Evolutionary conservation across 2,329 filamentous ascomycete species (phyloP).

Genomic region (Penicillium aurantiogriseum): DNA sequence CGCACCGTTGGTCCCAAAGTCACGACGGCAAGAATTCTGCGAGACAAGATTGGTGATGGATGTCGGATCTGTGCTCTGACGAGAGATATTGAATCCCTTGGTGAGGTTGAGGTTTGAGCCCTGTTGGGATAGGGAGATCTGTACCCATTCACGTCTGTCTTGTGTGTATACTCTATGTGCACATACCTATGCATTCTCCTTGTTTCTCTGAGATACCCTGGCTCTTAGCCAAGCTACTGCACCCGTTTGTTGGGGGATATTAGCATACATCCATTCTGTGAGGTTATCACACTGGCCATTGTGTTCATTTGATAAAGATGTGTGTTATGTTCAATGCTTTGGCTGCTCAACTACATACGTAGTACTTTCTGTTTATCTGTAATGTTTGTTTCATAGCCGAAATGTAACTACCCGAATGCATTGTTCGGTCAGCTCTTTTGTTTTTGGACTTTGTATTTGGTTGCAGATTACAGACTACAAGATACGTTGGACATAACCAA

Average conservation of each 20-base stretch:
- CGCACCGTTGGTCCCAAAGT: slow-evolving; percentile 79
- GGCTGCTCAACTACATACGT: neutral
- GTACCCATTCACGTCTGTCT: neutral
- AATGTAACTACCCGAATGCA: neutral
- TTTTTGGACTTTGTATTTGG: neutral
- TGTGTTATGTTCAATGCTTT: neutral
- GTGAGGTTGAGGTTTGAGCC: slow-evolving; percentile 19
- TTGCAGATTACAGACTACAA: neutral
- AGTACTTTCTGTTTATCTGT: neutral
- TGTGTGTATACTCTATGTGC: slow-evolving; percentile 9
- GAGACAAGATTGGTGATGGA: slow-evolving; percentile 61
- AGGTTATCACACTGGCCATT: neutral
- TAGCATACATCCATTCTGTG: slow-evolving; percentile 1
- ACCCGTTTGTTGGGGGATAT: neutral
- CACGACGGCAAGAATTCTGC: slow-evolving; percentile 75
- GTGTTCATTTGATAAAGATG: neutral
- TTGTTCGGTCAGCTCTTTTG: neutral
- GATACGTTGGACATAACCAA: neutral
- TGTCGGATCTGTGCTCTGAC: slow-evolving; percentile 41
- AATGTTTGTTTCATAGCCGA: neutral
- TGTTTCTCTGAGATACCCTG: slow-evolving; percentile 13
- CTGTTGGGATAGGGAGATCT: neutral
- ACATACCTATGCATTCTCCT: slow-evolving; percentile 9
- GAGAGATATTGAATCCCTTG: slow-evolving; percentile 36
- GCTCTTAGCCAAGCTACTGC: slow-evolving; percentile 3